A percentile compares a stretch with the other conserved stretches of the same genome.
These are phyloP conservation scores for Citrus sp. DNA, from an alignment of 345 rosid genomes.

Conservation along the genomic window DNA sequence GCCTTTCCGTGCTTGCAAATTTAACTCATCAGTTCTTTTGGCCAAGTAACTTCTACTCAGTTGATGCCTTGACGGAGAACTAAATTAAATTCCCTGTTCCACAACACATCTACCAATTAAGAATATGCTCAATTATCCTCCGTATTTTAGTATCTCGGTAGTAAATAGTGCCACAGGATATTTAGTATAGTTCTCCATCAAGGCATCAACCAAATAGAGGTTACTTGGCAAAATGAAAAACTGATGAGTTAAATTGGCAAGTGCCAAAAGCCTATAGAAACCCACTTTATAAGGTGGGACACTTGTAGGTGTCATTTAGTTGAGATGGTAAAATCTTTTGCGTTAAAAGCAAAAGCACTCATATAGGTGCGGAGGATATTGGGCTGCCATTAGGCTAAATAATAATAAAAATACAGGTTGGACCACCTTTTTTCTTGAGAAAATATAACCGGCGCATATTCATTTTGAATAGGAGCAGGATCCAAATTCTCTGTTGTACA, in stretches of 20 bases:
- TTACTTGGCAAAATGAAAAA: not conserved
- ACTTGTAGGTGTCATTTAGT: too few relatives aligned
- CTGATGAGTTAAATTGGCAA: not conserved
- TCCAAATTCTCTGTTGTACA: slow-evolving; percentile 72
- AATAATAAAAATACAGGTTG: slow-evolving; percentile 44
- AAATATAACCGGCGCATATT: slow-evolving; percentile 89
- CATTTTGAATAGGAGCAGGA: slow-evolving; percentile 84
- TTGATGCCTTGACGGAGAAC: not conserved
- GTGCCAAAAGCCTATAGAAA: slow-evolving; percentile 7
- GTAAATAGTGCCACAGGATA: too few relatives aligned
- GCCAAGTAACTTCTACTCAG: not conserved
- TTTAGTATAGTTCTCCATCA: not conserved
- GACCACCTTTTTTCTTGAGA: slow-evolving; percentile 81
- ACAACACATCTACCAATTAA: too few relatives aligned
- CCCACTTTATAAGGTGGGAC: slow-evolving; percentile 69
- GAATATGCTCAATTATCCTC: too few relatives aligned
- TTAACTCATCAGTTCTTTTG: not conserved
- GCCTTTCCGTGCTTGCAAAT: slow-evolving; percentile 3
- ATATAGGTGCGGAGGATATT: too few relatives aligned
- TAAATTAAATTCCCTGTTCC: too few relatives aligned
- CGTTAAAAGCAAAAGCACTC: too few relatives aligned
- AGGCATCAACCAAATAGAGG: not conserved
- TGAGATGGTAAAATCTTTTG: too few relatives aligned
- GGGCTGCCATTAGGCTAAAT: too few relatives aligned
- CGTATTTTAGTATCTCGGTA: too few relatives aligned